A percentile compares a stretch with the other conserved stretches of the same genome.
These are phyloP conservation scores for Hypoxylon sp. DNA, from an alignment of 2,329 filamentous ascomycete species.

Conservation along the genomic window DNA sequence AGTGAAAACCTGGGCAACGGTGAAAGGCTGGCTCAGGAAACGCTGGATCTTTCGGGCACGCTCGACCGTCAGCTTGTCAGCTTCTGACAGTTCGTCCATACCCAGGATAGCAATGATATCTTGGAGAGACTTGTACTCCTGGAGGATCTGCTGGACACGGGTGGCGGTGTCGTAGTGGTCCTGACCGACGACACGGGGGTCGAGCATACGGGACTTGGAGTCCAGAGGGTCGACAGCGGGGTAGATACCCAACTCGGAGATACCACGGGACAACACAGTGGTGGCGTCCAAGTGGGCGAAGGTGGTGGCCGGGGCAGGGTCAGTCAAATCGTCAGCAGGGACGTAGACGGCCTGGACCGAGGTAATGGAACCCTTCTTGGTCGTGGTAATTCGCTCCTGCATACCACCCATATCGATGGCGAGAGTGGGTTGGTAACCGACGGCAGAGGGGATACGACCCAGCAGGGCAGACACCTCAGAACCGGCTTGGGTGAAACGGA, in stretches of 20 bases:
- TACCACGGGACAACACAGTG: conserved; percentile 99
- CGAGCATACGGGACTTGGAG: conserved; percentile 99
- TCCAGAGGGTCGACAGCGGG: conserved; percentile 99
- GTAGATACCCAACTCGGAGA: conserved; percentile 99
- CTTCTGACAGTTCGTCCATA: conserved; percentile 99
- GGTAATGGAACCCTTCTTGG: conserved; percentile 99
- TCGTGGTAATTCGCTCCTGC: conserved; percentile 99
- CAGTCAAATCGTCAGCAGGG: conserved; percentile 99
- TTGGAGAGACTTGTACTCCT: conserved; percentile 99
- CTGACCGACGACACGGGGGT: conserved; percentile 97
- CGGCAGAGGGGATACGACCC: conserved; percentile 99
- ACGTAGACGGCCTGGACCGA: conserved; percentile 99
- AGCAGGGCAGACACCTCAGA: conserved; percentile 99
- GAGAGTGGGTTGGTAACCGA: conserved; percentile 99
- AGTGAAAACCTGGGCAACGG: conserved; percentile 83
- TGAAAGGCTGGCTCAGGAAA: conserved; percentile 99
- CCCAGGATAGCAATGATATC: conserved; percentile 99
- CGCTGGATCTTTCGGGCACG: conserved; percentile 99
- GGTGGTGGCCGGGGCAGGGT: conserved; percentile 98
- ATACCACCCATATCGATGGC: conserved; percentile 99
- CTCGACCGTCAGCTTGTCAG: conserved; percentile 99
- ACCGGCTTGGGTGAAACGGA: conserved; percentile 99
- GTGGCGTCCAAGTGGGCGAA: conserved; percentile 99
- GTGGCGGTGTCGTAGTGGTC: conserved; percentile 97
- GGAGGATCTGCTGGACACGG: conserved; percentile 97